A percentile compares a stretch with the other conserved stretches of the same genome.
These are phyloP conservation scores for Pistacia integerrima DNA, from an alignment of 345 rosid genomes.

Conservation along the genomic window DNA sequence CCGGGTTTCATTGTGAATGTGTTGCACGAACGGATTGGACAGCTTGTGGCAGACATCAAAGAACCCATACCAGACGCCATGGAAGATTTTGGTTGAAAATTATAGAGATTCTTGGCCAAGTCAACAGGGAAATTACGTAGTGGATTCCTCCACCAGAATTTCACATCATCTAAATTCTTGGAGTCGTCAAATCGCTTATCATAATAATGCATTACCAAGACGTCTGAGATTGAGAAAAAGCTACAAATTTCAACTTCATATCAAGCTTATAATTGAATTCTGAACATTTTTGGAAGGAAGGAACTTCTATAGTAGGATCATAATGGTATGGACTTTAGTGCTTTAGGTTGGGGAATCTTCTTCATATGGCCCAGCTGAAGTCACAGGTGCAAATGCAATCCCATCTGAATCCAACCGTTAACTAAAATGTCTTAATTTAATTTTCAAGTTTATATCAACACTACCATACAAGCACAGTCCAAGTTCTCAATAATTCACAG, in stretches of 20 bases:
- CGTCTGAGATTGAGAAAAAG: not conserved
- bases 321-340: not conserved
- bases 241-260: not conserved
- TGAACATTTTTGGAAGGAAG: not conserved
- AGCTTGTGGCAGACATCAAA: conserved; percentile 39
- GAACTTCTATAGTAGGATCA: not conserved
- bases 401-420: not conserved
- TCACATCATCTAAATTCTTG: not conserved
- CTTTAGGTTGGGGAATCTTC: not conserved
- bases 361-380: not conserved
- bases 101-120: conserved; percentile 4
- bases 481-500: too few relatives aligned
- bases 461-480: too few relatives aligned
- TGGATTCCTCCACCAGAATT: conserved; percentile 8
- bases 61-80: conserved; percentile 20
- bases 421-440: too few relatives aligned
- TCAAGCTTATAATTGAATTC: not conserved
- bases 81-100: conserved; percentile 8
- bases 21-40: conserved; percentile 31
- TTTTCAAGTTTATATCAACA: too few relatives aligned
- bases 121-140: conserved; percentile 1
- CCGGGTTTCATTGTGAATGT: conserved; percentile 1
- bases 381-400: not conserved
- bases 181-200: not conserved
- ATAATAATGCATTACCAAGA: not conserved